Conservation (phyloP, 129 eudicot genomes). For the Tagetes erecta region DNA sequence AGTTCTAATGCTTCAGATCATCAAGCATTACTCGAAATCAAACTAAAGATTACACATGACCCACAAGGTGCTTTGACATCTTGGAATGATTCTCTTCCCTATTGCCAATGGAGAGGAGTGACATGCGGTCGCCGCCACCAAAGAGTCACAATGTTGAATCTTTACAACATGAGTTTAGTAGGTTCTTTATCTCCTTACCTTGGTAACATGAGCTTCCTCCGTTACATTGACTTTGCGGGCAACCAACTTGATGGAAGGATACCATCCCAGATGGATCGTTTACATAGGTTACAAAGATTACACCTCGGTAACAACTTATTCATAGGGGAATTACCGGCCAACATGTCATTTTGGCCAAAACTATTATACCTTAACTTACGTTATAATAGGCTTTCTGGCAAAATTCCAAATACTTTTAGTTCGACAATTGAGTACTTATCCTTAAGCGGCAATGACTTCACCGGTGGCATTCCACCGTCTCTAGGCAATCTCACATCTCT, state of each 20-base stretch:
- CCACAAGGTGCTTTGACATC: constrained; percentile 12
- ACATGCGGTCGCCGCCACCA: no score
- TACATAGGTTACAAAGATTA: constrained; percentile 2
- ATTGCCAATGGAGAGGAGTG: constrained; percentile 1
- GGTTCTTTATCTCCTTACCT: constrained; percentile 20
- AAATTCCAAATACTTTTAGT: constrained; percentile 4
- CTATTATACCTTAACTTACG: not conserved
- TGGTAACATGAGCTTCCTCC: constrained; percentile 31
- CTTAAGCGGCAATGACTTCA: not conserved
- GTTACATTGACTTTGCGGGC: not conserved
- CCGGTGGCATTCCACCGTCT: constrained; percentile 21
- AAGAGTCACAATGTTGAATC: no score
- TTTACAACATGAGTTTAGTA: no score
- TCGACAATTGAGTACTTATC: not conserved
- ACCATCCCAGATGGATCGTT: constrained; percentile 12
- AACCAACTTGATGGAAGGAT: constrained; percentile 28
- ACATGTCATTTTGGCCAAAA: constrained; percentile 24
- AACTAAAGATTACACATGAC: constrained; percentile 6
- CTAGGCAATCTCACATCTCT: constrained; percentile 33
- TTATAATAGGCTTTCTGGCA: constrained; percentile 12
- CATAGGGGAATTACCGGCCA: constrained; percentile 23
- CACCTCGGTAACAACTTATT: constrained; percentile 5
- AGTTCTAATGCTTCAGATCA: not conserved
- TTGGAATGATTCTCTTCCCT: constrained; percentile 24
- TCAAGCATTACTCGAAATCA: constrained; percentile 13